Conservation (phyloP, 495 filamentous ascomycete species). For the Lentithecium fluviatile region DNA sequence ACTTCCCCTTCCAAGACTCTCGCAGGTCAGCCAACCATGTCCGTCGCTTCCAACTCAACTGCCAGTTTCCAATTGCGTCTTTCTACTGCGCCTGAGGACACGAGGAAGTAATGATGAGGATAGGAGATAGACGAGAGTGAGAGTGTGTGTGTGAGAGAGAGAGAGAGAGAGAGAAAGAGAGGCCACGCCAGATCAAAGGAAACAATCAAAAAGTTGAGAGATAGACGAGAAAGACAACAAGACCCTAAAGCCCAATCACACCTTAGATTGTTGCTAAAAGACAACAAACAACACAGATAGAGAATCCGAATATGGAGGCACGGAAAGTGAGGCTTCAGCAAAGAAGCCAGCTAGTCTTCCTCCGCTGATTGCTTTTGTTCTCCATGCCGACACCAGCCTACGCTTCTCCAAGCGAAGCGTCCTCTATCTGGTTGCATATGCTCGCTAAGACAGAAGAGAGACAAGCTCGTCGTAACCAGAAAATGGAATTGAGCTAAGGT, state of each 20-base stretch:
- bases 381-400: constrained; percentile 4
- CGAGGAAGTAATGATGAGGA: no score
- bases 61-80: no score
- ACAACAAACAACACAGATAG: constrained; percentile 15
- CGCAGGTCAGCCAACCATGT: no score
- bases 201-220: constrained; percentile 6
- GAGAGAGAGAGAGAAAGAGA: no score
- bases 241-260: constrained; percentile 3
- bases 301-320: constrained; percentile 14
- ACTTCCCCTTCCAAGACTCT: no score
- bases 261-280: constrained; percentile 22
- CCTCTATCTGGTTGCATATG: constrained; percentile 30
- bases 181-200: not conserved
- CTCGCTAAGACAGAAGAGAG: constrained; percentile 37
- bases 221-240: constrained; percentile 10
- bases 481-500: constrained; percentile 30
- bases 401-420: constrained; percentile 12
- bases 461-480: constrained; percentile 35
- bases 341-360: not conserved
- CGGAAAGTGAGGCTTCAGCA: constrained; percentile 11
- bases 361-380: constrained; percentile 16
- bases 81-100: no score
- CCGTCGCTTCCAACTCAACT: no score
- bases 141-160: no score
- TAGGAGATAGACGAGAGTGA: no score